Evolutionary conservation across 805 yeast species (phyloP), one percentile per base, ranked within the genome.

Genomic region (Metschnikowia similis): DNA sequence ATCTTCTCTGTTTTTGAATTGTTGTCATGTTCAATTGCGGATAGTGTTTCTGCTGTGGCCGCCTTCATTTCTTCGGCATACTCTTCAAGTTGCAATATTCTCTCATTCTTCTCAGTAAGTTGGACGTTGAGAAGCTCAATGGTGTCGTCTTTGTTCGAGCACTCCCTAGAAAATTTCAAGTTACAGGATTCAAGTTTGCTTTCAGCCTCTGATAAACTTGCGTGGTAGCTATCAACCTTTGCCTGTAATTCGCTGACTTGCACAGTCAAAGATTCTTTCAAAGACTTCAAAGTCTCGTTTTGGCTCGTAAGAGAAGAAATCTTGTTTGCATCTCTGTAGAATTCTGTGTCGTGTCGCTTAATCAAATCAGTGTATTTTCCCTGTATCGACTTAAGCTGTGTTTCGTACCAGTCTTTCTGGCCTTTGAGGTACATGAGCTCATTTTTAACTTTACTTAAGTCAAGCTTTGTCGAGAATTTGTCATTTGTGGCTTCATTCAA

Each of bases 111-210:
- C 47, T 83, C 85, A 3, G 72, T 71, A 6, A 80, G 74, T 73
- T 77, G 75, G 6, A 68, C 52, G 45, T 83, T 82, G 48, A 84
- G 71, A 14, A 87, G 67, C 39, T 78, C 81, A 5, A 81, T 70
- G 35, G 84, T 65, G 45, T 86, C 81, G 45, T 84, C 84, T 63
- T 85, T 88, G 41, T 80, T 66, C 2, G 80, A 54, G 5, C 69
- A 45, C 48, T 73, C 76, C 47, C 63, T 67, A n/a, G 63, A 50
- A 16, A 65, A 60, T 38, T 65, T 64, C 9, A 65, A 63, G 66
- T 83, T 76, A 59, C 85, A 90, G 31, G 76, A 75, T 40, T 67
- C 69, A 30, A 56, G 56, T 30, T 61, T 59, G 13, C 65, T 60
- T 41, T 61, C 65, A 30, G 64, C 49, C 9, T 59, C 59, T 1